Percentiles rank a stretch among this genome's conserved stretches.
These are phyloP conservation scores for Punctularia strigosozonata DNA, from an alignment of 768 basidiomycete genomes.

Conservation along the genomic window DNA sequence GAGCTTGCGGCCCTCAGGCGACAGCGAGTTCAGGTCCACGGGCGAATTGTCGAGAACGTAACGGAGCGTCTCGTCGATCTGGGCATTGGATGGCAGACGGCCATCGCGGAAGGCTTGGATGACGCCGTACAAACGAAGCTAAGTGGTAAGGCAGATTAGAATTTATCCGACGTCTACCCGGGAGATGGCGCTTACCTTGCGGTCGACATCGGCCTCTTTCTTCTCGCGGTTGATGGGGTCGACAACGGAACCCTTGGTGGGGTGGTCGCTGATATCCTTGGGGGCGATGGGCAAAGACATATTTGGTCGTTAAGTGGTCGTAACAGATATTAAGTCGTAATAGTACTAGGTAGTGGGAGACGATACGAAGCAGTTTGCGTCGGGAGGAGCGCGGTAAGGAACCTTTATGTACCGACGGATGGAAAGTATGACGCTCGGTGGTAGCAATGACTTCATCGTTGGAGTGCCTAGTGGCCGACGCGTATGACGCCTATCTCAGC, in stretches of 20 bases:
- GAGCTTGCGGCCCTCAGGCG: slow-evolving; percentile 65
- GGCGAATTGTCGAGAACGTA: slow-evolving; percentile 53
- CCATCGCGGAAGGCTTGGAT: slow-evolving; percentile 74
- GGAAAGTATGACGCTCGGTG: too few relatives aligned
- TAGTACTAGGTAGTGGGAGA: too few relatives aligned
- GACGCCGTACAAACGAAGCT: slow-evolving; percentile 72
- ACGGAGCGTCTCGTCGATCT: slow-evolving; percentile 62
- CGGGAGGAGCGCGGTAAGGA: too few relatives aligned
- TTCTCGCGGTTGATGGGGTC: slow-evolving; percentile 47
- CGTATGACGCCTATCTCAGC: too few relatives aligned
- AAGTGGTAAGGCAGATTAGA: background rate
- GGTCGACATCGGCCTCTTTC: slow-evolving; percentile 66
- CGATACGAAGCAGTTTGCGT: too few relatives aligned
- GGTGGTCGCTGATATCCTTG: slow-evolving; percentile 51
- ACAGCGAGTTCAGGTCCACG: slow-evolving; percentile 54
- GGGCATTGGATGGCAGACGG: slow-evolving; percentile 66
- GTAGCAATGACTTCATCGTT: too few relatives aligned
- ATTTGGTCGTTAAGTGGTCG: background rate
- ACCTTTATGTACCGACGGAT: too few relatives aligned
- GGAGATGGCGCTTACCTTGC: slow-evolving; percentile 37
- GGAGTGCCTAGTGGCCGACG: too few relatives aligned
- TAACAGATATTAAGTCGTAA: background rate
- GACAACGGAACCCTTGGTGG: slow-evolving; percentile 48
- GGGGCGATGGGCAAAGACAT: slow-evolving; percentile 60
- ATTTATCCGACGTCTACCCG: background rate